Evolutionary conservation across 2,329 filamentous ascomycete genomes (phyloP), one percentile per base, ranked within the genome.

Genomic region (Leptosphaerulina australis): DNA sequence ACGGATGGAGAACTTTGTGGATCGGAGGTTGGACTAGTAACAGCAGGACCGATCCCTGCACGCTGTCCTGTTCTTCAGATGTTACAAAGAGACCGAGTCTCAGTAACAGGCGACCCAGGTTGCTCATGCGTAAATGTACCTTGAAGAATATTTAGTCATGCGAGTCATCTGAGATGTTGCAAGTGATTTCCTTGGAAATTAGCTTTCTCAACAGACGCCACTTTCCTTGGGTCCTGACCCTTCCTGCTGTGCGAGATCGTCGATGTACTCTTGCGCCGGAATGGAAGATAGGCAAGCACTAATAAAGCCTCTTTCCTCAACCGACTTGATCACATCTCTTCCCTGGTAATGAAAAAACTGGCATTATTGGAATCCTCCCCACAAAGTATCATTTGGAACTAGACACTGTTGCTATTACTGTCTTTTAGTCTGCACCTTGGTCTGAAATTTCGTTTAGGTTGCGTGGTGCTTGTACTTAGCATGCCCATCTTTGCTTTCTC

Each of bases 131-230:
- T 28, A 21, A 20, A 11, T 20, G 14, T 43, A n/a, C 26, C 25
- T 5, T 9, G 26, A 38, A 20, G 17, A 11, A 21, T 20, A 10
- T 12, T 18, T 34, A 26, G 11, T 43, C 33, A 22, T 50, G 38
- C 6, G 33, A 33, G 15, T 44, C 33, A 25, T 50, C 46, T 31
- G 39, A 50, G n/a, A 33, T 44, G 21, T 44, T 44, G 17, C 26
- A 25, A 4, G 38, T 25, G 21, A 38, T 8, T 2, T 41, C 28
- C 17, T 50, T 34, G n/a, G 46, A 44, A 2, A 31, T 33, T 12
- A 33, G 21, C 6, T 28, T 38, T 21, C 21, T 43, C 11, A 26
- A 26, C 20, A 34, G 22, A 10, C 28, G 26, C 18, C 28, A 39
- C 6, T 17, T 43, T 26, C n/a, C 20, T 34, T 24, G 4, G 17